Conservation (phyloP, 306 rosid species). For the Pterocarpus santalinus region DNA sequence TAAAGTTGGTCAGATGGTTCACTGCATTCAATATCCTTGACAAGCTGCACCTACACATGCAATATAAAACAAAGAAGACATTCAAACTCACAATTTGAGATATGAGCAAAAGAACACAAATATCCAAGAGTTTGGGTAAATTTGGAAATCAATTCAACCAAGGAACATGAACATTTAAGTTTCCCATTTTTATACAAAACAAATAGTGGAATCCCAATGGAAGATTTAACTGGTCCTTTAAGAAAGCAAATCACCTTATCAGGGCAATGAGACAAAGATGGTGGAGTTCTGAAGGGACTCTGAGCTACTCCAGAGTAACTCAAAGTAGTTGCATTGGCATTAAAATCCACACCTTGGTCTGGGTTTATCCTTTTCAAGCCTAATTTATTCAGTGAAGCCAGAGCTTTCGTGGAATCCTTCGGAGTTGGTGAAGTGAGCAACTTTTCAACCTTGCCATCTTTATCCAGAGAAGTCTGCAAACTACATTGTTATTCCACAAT, state of each 20-base stretch:
- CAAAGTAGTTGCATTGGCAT: constrained; percentile 42
- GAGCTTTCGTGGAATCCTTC: constrained; percentile 58
- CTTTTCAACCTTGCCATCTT: constrained; percentile 62
- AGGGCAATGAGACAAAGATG: constrained; percentile 71
- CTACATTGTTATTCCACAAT: constrained; percentile 45
- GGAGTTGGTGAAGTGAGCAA: constrained; percentile 53
- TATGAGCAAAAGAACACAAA: not conserved
- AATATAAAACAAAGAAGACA: constrained; percentile 44
- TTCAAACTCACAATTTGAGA: constrained; percentile 22
- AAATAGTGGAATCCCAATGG: constrained; percentile 14
- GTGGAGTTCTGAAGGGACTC: constrained; percentile 95
- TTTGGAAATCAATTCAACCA: constrained; percentile 16
- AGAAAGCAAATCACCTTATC: constrained; percentile 67
- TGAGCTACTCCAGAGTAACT: constrained; percentile 49
- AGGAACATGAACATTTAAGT: constrained; percentile 12
- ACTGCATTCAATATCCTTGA: constrained; percentile 52
- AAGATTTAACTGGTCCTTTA: constrained; percentile 27
- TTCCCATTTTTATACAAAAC: not conserved
- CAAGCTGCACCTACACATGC: constrained; percentile 58
- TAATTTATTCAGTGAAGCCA: constrained; percentile 53
- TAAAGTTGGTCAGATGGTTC: constrained; percentile 60
- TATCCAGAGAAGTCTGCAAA: constrained; percentile 59
- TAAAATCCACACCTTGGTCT: constrained; percentile 49
- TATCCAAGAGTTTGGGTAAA: constrained; percentile 12
- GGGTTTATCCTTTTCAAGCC: constrained; percentile 65